Evolutionary conservation across 2,329 filamentous ascomycete species (phyloP), one percentile per base, ranked within the genome.

Genomic region (Penicillium paneum): DNA sequence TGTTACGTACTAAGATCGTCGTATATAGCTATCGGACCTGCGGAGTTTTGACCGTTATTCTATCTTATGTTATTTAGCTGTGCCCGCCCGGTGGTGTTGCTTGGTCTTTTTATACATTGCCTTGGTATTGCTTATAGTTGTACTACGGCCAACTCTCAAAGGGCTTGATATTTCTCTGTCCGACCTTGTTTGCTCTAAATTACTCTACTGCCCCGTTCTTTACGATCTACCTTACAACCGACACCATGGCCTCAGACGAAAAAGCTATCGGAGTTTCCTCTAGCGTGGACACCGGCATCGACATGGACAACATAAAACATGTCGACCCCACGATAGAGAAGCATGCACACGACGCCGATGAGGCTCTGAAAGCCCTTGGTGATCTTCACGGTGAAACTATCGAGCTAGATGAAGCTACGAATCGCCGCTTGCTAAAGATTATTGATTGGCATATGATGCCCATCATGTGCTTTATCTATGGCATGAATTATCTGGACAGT

Each of bases 401-500:
- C 21, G 74, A 79, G 34, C 69, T 86, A 34, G 82, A 81, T 50
- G 80, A 80, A 58, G 78, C 77, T 43, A 83, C 81, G 24, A 85
- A 83, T 60, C 81, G 78, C 59, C 73, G 81, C n/a, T 65, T 88
- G 15, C 64, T 87, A n/a, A 72, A 77, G 17, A 81, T 76, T 49
- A 86, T 88, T 55, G 85, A 88, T 67, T 80, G 76, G 78, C 81
- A 84, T 64, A 70, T 85, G 59, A 82, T 85, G 78, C 83, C 82
- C 0, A 71, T 85, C 59, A 75, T 85, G 64, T 85, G 81, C 54
- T 63, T 82, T 29, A 75, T 84, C 5, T 85, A 85, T 60, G 81
- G 80, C 1, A 72, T 85, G 63, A 83, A 84, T 59, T 85, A 78
- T 64, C 71, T 85, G 7, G 81, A 79, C 57, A 79, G 73, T 76